phyloP scores from a whole-genome alignment of 1,284 basidiomycete species.

The Leccinum angustisporum region DNA sequence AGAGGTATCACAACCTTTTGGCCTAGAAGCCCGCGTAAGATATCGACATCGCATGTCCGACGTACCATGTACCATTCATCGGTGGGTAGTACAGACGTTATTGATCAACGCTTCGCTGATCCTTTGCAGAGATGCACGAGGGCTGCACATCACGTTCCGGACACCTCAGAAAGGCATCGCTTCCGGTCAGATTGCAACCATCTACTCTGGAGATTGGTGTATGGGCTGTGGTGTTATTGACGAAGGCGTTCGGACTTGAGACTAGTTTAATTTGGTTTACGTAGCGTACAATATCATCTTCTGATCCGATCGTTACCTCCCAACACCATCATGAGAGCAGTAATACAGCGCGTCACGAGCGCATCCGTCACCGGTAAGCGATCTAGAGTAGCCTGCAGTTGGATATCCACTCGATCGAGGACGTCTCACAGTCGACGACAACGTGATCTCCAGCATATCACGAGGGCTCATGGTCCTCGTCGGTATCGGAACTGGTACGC shows the following conservation, averaged over 20 bases:
- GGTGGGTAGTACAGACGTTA: slow-evolving; percentile 12
- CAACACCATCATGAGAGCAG: slow-evolving; percentile 63
- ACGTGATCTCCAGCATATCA: slow-evolving; percentile 76
- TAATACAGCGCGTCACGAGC: slow-evolving; percentile 73
- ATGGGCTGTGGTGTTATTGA: slow-evolving; percentile 79
- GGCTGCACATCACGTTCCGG: slow-evolving; percentile 50
- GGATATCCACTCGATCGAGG: background rate
- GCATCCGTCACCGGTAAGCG: slow-evolving; percentile 70
- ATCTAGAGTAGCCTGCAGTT: background rate
- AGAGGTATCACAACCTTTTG: slow-evolving; percentile 40
- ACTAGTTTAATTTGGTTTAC: background rate
- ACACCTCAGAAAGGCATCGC: slow-evolving; percentile 71
- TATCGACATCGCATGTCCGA: slow-evolving; percentile 71
- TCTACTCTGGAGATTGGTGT: slow-evolving; percentile 79
- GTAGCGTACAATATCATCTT: background rate
- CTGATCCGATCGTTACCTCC: slow-evolving; percentile 4
- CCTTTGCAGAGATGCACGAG: slow-evolving; percentile 21
- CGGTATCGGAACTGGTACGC: slow-evolving; percentile 78
- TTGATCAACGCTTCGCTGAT: background rate
- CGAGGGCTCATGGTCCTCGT: slow-evolving; percentile 85
- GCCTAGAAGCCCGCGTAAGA: slow-evolving; percentile 58
- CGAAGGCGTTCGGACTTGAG: slow-evolving; percentile 3
- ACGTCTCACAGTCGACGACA: slow-evolving; percentile 56
- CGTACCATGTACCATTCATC: slow-evolving; percentile 47
- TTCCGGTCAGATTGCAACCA: slow-evolving; percentile 74